Evolutionary conservation across 495 filamentous ascomycete genomes (phyloP), one percentile per base, ranked within the genome.

Genomic region (Annulohypoxylon moriforme): DNA sequence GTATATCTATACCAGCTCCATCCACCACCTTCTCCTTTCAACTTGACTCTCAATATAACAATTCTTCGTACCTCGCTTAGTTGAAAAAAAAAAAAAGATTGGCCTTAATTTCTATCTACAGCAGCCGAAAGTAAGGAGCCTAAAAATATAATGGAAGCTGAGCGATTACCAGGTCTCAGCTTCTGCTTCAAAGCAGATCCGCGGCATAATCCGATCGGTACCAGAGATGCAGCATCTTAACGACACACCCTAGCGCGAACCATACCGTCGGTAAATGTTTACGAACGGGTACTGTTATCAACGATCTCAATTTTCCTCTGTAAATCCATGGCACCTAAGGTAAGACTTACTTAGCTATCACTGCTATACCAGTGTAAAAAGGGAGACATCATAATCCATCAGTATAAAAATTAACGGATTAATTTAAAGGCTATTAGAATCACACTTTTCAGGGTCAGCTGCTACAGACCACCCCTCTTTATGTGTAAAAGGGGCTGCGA

Each of bases 221-320:
- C 50, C 29, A 59, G 16, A 34, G 27, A 14, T n/a, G 36, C 9
- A 4, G 16, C 31, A 47, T 57, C 25, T n/a, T 16, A 38, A 20
- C 58, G 47, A 31, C 16, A 42, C 40, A 29, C 11, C 9, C 42
- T 60, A 60, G 60, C 24, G 42, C 42, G 67, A 69, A 69, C 60
- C 52, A 33, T 34, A 18, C 33, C 10, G n/a, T 55, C 53, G 67
- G 67, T 52, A 60, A 53, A 16, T 25, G 18, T 53, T 53, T 8
- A 29, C 25, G 27, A 31, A 31, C 40, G 6, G 40, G 16, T 44
- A 44, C n/a, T 13, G 18, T 18, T 44, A 16, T n/a, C 4, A 44
- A 44, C 40, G 5, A 44, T n/a, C 40, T 5, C 18, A 8, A 2
- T 7, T 44, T 44, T 44, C n/a, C n/a, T n/a, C n/a, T 18, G 13